Percentiles rank a stretch among this genome's conserved stretches.
Conservation (phyloP, 2,329 filamentous ascomycete species). For the Neofusicoccum sp. region DNA sequence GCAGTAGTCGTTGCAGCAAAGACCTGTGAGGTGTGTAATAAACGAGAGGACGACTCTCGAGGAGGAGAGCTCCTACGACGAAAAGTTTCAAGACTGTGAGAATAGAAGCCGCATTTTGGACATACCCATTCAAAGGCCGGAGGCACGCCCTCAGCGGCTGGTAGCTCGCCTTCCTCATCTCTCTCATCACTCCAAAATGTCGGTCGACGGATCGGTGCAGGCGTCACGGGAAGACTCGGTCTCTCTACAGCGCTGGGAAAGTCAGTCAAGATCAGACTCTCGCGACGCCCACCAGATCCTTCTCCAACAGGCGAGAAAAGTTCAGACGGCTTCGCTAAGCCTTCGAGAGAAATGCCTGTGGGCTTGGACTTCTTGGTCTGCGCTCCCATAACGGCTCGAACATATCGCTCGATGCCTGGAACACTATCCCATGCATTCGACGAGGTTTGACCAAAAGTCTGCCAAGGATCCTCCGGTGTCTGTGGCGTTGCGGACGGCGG, state of each 20-base stretch:
- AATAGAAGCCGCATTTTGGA: constrained; percentile 48
- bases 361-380: constrained; percentile 59
- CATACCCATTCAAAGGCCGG: constrained; percentile 93
- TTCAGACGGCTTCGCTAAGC: constrained; percentile 30
- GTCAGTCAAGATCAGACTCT: constrained; percentile 75
- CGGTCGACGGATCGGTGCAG: constrained; percentile 72
- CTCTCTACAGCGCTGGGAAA: constrained; percentile 82
- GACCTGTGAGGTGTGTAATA: constrained; percentile 1
- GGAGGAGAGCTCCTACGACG: background rate
- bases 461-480: constrained; percentile 64
- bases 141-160: constrained; percentile 79
- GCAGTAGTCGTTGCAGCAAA: constrained; percentile 2
- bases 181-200: constrained; percentile 68
- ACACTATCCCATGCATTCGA: constrained; percentile 91
- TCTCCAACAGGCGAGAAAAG: constrained; percentile 36
- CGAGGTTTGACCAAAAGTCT: constrained; percentile 66
- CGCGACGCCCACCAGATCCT: constrained; percentile 43
- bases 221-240: constrained; percentile 87
- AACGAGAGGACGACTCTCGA: constrained; percentile 6
- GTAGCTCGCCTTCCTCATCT: constrained; percentile 62
- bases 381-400: constrained; percentile 68
- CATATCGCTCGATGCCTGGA: constrained; percentile 84
- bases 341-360: constrained; percentile 37
- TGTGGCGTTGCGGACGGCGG: constrained; percentile 29
- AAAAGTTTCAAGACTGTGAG: constrained; percentile 20